Evolutionary conservation across 495 filamentous ascomycete genomes (phyloP).

Genomic region (Hyaloscypha hepaticicola): DNA sequence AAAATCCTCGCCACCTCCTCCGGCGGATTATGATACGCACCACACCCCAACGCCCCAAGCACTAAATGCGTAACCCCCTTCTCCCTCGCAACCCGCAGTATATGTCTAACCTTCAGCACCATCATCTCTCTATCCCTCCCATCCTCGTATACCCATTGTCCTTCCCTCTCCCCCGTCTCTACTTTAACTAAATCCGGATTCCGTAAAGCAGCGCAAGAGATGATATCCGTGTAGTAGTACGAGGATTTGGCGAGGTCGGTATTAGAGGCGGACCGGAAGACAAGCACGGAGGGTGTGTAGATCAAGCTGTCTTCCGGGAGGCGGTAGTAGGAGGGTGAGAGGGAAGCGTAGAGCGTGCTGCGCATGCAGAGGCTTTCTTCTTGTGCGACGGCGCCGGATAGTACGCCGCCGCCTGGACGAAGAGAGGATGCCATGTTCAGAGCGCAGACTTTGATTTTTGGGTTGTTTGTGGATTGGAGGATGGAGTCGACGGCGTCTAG

Average conservation of each 20-base stretch:
- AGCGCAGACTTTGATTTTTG: conserved; percentile 40
- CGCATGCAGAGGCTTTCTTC: conserved; percentile 68
- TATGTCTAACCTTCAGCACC: conserved; percentile 58
- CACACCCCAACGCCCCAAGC: conserved; percentile 68
- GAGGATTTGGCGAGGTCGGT: conserved; percentile 17
- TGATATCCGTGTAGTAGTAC: conserved; percentile 53
- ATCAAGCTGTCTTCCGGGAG: conserved; percentile 50
- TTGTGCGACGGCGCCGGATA: conserved; percentile 56
- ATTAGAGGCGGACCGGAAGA: conserved; percentile 29
- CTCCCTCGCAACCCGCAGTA: conserved; percentile 53
- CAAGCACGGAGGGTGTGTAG: conserved; percentile 55
- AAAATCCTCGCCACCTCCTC: conserved; percentile 62
- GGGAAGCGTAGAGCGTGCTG: conserved; percentile 56
- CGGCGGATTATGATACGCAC: conserved; percentile 62
- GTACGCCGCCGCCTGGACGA: conserved; percentile 56
- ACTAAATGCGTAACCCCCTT: conserved; percentile 54
- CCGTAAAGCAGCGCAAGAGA: conserved; percentile 55
- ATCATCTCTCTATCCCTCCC: conserved; percentile 48
- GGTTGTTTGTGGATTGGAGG: conserved; percentile 37
- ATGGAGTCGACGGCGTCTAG: conserved; percentile 43
- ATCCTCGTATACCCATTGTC: conserved; percentile 34
- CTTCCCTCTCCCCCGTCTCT: conserved; percentile 19
- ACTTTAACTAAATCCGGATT: conserved; percentile 40
- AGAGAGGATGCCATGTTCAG: conserved; percentile 64
- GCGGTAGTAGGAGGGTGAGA: conserved; percentile 57